Evolutionary conservation across 2,329 filamentous ascomycete species (phyloP), one percentile per base, ranked within the genome.

Genomic region (Paraconiothyrium sp.): DNA sequence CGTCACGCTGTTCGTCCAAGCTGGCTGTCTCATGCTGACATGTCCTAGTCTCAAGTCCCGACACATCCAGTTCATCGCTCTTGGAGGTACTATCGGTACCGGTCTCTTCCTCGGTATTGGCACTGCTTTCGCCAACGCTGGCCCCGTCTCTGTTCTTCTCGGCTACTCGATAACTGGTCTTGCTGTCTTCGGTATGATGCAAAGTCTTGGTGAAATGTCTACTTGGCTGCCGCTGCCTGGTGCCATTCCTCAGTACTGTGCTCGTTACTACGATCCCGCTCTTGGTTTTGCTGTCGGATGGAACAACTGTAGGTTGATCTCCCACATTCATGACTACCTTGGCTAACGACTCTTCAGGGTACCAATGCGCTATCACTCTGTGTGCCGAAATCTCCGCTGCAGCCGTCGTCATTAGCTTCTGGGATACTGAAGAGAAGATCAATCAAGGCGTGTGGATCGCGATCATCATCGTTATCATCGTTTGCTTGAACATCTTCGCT

Each of bases 21-120:
- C 35, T 58, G 22, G 27, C 41, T 14, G 39, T 41, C 57, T 61
- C 39, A 39, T 60, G 58, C 65, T 65, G 46, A 66, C 62, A 44
- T 39, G 9, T 14, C 22, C 27, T 57, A 74, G 78, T 52, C 75
- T 84, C 59, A 84, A 84, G 71, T 84, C 83, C 41, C 81, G 85
- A 65, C 85, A 88, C 71, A 85, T 87, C 54, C 80, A 87, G 63
- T 86, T 87, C 70, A 88, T 89, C 68, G 86, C 86, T 14, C 80
- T 88, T 14, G 85, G 85, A 58, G 85, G 86, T 60, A 86, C 85
- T 4, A 88, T 88, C 41, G 69, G 75, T 58, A 77, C 75, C 20
- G 75, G 74, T 71, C 70, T 77, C 9, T 77, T 77, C 64, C 69
- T 77, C 27, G 72, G 74, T 72, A 76, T 76, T 48, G 74, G 72